Evolutionary conservation across 202 grass and related monocot species (phyloP).

Genomic region (Carex sylvatica): DNA sequence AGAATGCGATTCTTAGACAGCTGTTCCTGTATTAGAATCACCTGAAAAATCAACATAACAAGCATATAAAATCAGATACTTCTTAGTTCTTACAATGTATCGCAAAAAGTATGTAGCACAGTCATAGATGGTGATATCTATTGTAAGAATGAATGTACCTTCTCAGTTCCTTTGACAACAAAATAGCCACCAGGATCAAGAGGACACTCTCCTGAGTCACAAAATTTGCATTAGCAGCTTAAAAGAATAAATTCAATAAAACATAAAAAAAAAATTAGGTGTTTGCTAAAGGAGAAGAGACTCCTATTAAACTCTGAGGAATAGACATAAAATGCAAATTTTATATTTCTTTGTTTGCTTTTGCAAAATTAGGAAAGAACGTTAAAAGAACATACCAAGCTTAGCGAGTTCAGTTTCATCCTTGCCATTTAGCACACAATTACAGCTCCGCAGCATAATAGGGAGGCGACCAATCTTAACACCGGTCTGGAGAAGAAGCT

Average conservation of each 20-base stretch:
- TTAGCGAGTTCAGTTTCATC: constrained; percentile 81
- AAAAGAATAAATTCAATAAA: constrained; percentile 2
- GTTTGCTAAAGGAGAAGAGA: background rate
- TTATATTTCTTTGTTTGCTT: no score
- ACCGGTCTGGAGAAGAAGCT: constrained; percentile 22
- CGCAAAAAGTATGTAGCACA: constrained; percentile 15
- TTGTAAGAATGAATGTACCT: constrained; percentile 45
- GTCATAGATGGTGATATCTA: background rate
- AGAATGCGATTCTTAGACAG: constrained; percentile 98
- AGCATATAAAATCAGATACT: constrained; percentile 7
- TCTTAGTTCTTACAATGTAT: background rate
- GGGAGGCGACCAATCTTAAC: constrained; percentile 70
- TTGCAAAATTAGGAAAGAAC: background rate
- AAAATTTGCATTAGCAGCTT: background rate
- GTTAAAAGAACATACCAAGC: constrained; percentile 46
- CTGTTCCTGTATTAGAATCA: constrained; percentile 97
- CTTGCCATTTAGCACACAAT: constrained; percentile 62
- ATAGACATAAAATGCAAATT: no score
- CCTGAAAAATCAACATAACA: constrained; percentile 49
- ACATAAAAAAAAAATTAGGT: background rate
- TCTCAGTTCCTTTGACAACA: constrained; percentile 87
- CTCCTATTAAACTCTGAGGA: background rate
- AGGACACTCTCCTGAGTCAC: constrained; percentile 76
- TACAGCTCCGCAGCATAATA: constrained; percentile 82
- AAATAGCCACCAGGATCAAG: constrained; percentile 98